A percentile compares a stretch with the other conserved stretches of the same genome.
These are phyloP conservation scores for Daldinia bambusicola DNA, from an alignment of 495 filamentous ascomycete genomes.

Conservation along the genomic window DNA sequence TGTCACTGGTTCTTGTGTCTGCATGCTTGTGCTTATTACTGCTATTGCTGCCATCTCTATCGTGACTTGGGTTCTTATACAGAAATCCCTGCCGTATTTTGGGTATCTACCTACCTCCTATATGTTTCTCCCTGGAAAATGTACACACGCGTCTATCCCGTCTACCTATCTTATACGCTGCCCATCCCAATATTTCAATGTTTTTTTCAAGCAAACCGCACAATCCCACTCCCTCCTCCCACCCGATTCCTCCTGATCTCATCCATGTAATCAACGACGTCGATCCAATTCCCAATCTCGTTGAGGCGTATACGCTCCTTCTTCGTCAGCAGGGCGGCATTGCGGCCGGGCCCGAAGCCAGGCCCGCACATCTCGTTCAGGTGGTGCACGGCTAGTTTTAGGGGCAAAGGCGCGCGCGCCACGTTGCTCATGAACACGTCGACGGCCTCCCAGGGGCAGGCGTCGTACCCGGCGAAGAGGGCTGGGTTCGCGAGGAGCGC, in stretches of 20 bases:
- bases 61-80: background rate
- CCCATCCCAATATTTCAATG: too few relatives aligned
- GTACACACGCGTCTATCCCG: background rate
- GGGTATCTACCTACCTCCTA: background rate
- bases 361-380: conserved; percentile 69
- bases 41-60: conserved; percentile 1
- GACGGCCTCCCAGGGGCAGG: conserved; percentile 69
- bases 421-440: conserved; percentile 66
- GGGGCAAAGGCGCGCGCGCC: conserved; percentile 64
- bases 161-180: background rate
- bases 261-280: conserved; percentile 70
- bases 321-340: conserved; percentile 58
- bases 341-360: conserved; percentile 58
- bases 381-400: conserved; percentile 70
- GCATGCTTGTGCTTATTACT: background rate
- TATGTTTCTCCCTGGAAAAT: background rate
- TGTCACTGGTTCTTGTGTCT: too few relatives aligned
- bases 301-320: conserved; percentile 63
- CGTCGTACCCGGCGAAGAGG: conserved; percentile 64
- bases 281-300: conserved; percentile 62
- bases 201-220: conserved; percentile 19
- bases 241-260: conserved; percentile 50
- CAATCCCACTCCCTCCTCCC: conserved; percentile 32
- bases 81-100: background rate
- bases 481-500: conserved; percentile 71